A percentile compares a stretch with the other conserved stretches of the same genome.
Conservation (phyloP, 2,329 filamentous ascomycete species). For the Trichoderma pleuroti region DNA sequence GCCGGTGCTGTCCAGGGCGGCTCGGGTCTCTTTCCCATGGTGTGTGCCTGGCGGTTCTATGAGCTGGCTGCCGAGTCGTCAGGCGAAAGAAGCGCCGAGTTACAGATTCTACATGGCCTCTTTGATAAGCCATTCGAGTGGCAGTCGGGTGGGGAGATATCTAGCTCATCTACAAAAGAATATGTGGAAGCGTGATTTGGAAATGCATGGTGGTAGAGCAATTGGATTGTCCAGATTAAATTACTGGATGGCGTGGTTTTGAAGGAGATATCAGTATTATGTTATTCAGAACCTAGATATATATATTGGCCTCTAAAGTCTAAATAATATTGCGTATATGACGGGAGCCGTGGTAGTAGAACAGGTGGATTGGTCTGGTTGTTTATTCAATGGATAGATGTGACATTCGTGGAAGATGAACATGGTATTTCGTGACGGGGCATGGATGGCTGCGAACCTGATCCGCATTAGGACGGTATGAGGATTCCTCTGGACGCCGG, state of each 20-base stretch:
- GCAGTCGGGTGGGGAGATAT: not conserved
- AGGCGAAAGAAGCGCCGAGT: not conserved
- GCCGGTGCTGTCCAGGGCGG: not conserved
- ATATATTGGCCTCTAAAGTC: conserved; percentile 5
- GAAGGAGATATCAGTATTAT: not conserved
- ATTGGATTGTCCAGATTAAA: not conserved
- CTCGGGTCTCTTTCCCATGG: not conserved
- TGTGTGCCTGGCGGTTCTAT: not conserved
- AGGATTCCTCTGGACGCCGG: not conserved
- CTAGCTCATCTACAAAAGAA: not conserved
- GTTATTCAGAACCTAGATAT: not conserved
- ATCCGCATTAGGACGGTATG: not conserved
- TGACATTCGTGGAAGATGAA: not conserved
- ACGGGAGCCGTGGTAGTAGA: not conserved
- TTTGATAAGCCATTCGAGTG: not conserved
- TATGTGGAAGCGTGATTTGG: not conserved
- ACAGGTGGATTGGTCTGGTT: not conserved
- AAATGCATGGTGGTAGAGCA: not conserved
- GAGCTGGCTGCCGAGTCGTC: not conserved
- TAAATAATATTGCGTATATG: not conserved
- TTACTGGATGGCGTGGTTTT: not conserved
- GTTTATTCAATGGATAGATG: not conserved
- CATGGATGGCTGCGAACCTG: not conserved
- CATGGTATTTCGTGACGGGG: conserved; percentile 6
- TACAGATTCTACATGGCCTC: not conserved